Base-by-base conservation (phyloP, 2,329 filamentous ascomycete genomes). In the Hortaea werneckii region DNA sequence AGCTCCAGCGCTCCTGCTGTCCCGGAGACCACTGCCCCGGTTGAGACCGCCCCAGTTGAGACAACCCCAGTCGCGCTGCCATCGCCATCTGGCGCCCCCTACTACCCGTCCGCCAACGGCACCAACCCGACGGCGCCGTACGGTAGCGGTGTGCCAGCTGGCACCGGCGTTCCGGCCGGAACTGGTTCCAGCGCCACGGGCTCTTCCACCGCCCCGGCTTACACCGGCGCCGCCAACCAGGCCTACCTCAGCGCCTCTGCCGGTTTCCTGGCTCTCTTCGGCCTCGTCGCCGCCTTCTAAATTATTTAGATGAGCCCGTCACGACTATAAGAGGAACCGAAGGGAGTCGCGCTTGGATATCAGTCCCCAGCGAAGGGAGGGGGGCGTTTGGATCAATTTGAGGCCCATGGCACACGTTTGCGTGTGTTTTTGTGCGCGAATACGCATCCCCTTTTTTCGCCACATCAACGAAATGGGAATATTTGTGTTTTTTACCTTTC, bases 171-270 rank as follows among this genome's bases (percentile, higher is more conserved):
- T 5, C 27, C 41, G 26, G 34, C 41, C 29, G 44, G 41, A 41
- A 44, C 45, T 30, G 32, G 32, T n/a, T 9, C 32, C 32, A n/a
- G 32, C 32, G 50, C 30, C 28, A 28, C 41, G 13, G 12, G 29
- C 27, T 13, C 58, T 50, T 57, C 59, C 45, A 56, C 58, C 51
- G 56, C 59, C 28, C 43, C 55, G 29, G 52, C 61, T 9, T 75
- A 69, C 71, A 75, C 73, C 48, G 75, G 73, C 46, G 75, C 70
- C 57, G 74, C 72, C 58, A 65, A 67, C 60, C 70, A 73, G 65
- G 67, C 65, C 50, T 37, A 39, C 35, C 65, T 65, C 46, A 65
- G 67, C 46, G 68, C 68, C 37, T 73, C 72, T 59, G 73, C 70
- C 48, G 72, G 70, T 57, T 65, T 78, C 51, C 69, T 72, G 48